phyloP scores from a whole-genome alignment of 2,329 filamentous ascomycete genomes.

The Verticillium klebahnii region DNA sequence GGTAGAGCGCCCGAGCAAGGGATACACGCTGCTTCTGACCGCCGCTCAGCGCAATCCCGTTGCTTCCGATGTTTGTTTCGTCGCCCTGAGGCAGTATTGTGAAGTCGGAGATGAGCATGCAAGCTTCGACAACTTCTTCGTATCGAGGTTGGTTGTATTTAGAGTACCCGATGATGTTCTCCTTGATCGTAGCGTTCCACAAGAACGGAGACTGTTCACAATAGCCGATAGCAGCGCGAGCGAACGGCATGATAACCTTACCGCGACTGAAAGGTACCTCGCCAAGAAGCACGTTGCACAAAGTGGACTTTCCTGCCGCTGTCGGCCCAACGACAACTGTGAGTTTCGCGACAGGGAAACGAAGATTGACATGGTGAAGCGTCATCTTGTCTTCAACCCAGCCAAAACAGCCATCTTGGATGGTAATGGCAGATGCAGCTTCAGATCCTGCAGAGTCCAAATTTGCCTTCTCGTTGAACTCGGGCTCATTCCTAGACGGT shows the following conservation, averaged over 20 bases:
- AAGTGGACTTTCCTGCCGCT: constrained; percentile 34
- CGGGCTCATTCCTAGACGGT: neutral
- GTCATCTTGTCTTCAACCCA: constrained; percentile 22
- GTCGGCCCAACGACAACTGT: constrained; percentile 35
- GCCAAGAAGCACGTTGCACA: constrained; percentile 31
- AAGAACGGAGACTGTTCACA: constrained; percentile 25
- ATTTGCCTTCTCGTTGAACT: neutral
- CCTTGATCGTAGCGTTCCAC: constrained; percentile 15
- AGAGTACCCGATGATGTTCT: constrained; percentile 17
- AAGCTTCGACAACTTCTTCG: constrained; percentile 14
- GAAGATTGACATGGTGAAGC: constrained; percentile 25
- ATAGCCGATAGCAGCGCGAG: constrained; percentile 19
- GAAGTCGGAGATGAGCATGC: constrained; percentile 13
- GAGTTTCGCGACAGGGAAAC: constrained; percentile 22
- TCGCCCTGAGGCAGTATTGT: constrained; percentile 21
- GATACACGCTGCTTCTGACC: constrained; percentile 26
- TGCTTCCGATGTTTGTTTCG: constrained; percentile 24
- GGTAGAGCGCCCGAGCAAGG: constrained; percentile 19
- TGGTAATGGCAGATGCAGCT: neutral
- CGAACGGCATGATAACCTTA: constrained; percentile 7
- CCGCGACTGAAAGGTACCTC: constrained; percentile 19
- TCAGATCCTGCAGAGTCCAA: neutral
- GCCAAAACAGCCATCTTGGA: constrained; percentile 22
- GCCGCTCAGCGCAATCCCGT: constrained; percentile 27
- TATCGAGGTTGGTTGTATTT: constrained; percentile 15